Conservation (phyloP, 2,329 filamentous ascomycete species). For the Talaromyces sp. region DNA sequence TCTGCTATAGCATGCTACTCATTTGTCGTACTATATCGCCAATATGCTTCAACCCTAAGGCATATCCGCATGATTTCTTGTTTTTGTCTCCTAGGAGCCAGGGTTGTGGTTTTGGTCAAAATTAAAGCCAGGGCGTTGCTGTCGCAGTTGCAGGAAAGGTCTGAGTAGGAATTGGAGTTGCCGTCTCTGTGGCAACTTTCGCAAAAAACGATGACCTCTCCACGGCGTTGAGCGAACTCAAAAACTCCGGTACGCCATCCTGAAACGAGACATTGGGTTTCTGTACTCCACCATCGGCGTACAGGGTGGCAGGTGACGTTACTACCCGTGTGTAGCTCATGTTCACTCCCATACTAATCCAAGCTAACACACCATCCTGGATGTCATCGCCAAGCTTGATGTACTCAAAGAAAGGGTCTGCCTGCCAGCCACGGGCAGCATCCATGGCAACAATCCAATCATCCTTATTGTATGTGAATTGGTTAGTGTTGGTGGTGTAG, state of each 20-base stretch:
- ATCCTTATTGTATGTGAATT: constrained; percentile 38
- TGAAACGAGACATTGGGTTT: neutral
- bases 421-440: constrained; percentile 37
- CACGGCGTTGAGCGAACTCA: neutral
- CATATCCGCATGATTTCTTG: too few species aligned
- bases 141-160: neutral
- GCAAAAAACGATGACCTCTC: neutral
- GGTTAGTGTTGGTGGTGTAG: constrained; percentile 24
- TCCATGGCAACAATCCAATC: constrained; percentile 28
- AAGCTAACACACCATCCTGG: constrained; percentile 37
- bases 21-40: too few species aligned
- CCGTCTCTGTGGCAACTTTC: neutral
- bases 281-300: neutral
- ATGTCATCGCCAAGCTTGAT: constrained; percentile 51
- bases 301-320: neutral
- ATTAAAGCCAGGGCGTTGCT: neutral
- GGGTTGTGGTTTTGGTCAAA: neutral
- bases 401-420: constrained; percentile 56
- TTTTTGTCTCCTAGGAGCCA: too few species aligned
- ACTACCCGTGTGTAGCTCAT: neutral
- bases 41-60: too few species aligned
- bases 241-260: neutral
- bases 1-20: too few species aligned
- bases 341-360: constrained; percentile 7
- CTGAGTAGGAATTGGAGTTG: neutral